Percentiles rank a stretch among this genome's conserved stretches.
Evolutionary conservation across 441 rosid species (phyloP).

Genomic region (Croton laevigatus): DNA sequence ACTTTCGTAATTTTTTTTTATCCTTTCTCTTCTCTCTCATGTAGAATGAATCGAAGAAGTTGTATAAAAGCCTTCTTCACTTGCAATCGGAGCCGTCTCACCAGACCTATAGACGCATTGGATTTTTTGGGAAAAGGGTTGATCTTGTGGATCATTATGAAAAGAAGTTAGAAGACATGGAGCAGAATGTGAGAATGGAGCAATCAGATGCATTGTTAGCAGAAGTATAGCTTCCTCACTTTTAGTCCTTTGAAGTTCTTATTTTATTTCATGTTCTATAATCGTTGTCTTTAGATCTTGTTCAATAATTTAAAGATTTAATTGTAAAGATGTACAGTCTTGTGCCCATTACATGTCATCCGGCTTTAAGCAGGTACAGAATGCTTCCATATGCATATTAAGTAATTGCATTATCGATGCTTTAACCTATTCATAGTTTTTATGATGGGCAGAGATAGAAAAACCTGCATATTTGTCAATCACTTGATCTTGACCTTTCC

Average conservation of each 20-base stretch:
- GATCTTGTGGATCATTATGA: slow-evolving; percentile 67
- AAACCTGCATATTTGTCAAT: neutral
- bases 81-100: slow-evolving; percentile 48
- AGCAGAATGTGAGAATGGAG: slow-evolving; percentile 62
- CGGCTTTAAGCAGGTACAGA: neutral
- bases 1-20: slow-evolving; percentile 8
- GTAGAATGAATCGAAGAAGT: slow-evolving; percentile 55
- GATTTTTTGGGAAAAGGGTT: slow-evolving; percentile 50
- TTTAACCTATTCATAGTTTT: neutral
- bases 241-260: slow-evolving; percentile 9
- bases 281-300: neutral
- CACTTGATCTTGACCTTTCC: neutral
- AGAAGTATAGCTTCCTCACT: slow-evolving; percentile 40
- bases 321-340: neutral
- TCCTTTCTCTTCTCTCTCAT: slow-evolving; percentile 11
- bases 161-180: slow-evolving; percentile 59
- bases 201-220: slow-evolving; percentile 61
- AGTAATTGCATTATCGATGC: neutral
- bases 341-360: neutral
- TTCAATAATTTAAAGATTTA: neutral
- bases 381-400: neutral
- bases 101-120: slow-evolving; percentile 36
- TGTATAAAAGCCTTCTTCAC: slow-evolving; percentile 46
- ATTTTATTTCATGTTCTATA: slow-evolving; percentile 5
- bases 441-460: neutral